Base-by-base conservation (phyloP, 495 filamentous ascomycete species). In the Aspergillus haitiensis region DNA sequence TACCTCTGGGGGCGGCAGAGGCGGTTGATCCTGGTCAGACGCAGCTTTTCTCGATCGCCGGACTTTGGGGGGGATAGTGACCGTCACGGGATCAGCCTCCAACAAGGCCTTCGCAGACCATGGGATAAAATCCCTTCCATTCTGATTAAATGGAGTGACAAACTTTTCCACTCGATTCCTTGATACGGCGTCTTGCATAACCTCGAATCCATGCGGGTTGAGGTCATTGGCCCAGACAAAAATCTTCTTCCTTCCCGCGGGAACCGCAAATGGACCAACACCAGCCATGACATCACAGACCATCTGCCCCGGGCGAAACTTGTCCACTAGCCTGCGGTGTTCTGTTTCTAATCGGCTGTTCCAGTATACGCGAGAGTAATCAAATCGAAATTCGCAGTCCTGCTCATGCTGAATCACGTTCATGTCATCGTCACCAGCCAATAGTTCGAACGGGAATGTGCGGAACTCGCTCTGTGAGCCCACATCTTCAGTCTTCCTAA, bases 211-310 rank as follows among this genome's bases (percentile, higher is more conserved):
- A 57, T 94, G 89, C 5, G 94, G 94, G 66, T 99, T 99, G 67
- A 97, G 84, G 68, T 99, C 94, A 70, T 98, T 98, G 10, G 92
- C 94, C 88, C 89, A 96, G 39, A 97, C 93, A 64, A 97, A 93
- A n/a, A 91, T 88, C 47, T 84, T 83, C 72, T 88, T 92, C 76
- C 88, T 93, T 31, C 90, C 94, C 1, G 94, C 93, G 0, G 94
- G 94, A 3, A 98, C 78, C 33, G 93, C 93, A 71, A 99, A 99
- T 1, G 94, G 94, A 1, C 94, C 94, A 45, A 99, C 90, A 35
- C 94, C 94, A 8, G 93, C 93, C 94, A 99, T 99, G 59, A 97
- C 90, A 71, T 99, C 94, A 77, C 88, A 91, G 7, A 98, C 89
- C 27, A 92, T 92, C 63, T 97, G 90, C 21, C 94, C 91, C 1